Evolutionary conservation across 2,329 filamentous ascomycete species (phyloP).

Genomic region (Drechmeria coniospora): DNA sequence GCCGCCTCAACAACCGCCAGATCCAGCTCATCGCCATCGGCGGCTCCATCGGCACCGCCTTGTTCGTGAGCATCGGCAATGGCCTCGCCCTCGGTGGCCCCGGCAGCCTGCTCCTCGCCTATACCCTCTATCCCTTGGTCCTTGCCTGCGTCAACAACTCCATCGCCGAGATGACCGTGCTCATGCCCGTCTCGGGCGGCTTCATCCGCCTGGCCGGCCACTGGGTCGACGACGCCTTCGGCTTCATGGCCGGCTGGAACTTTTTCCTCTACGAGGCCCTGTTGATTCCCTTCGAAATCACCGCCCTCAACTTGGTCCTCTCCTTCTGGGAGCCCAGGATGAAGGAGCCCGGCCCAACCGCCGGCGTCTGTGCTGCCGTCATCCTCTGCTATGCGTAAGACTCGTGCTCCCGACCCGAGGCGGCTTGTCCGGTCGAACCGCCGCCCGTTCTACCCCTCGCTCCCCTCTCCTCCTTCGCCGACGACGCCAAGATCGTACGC

Average conservation of each 20-base stretch:
- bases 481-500: constrained; percentile 8
- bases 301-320: constrained; percentile 26
- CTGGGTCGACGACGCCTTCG: constrained; percentile 51
- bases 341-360: constrained; percentile 51
- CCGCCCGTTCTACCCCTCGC: background rate
- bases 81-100: constrained; percentile 31
- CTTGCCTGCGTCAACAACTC: constrained; percentile 49
- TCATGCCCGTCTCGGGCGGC: constrained; percentile 46
- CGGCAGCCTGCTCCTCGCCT: constrained; percentile 41
- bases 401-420: constrained; percentile 2
- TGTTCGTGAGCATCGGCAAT: constrained; percentile 47
- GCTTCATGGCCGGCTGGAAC: constrained; percentile 34
- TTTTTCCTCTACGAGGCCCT: constrained; percentile 29
- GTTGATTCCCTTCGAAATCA: constrained; percentile 27
- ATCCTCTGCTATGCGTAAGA: constrained; percentile 42
- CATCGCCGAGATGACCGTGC: constrained; percentile 48
- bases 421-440: constrained; percentile 2
- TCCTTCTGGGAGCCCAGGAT: constrained; percentile 22
- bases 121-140: constrained; percentile 36
- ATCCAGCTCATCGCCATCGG: constrained; percentile 45
- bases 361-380: constrained; percentile 41
- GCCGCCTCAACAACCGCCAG: constrained; percentile 36
- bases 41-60: constrained; percentile 40
- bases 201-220: constrained; percentile 50
- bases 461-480: constrained; percentile 1